A percentile compares a stretch with the other conserved stretches of the same genome.
Conservation (phyloP, 2,329 filamentous ascomycete species). For the Triangularia verruculosa region DNA sequence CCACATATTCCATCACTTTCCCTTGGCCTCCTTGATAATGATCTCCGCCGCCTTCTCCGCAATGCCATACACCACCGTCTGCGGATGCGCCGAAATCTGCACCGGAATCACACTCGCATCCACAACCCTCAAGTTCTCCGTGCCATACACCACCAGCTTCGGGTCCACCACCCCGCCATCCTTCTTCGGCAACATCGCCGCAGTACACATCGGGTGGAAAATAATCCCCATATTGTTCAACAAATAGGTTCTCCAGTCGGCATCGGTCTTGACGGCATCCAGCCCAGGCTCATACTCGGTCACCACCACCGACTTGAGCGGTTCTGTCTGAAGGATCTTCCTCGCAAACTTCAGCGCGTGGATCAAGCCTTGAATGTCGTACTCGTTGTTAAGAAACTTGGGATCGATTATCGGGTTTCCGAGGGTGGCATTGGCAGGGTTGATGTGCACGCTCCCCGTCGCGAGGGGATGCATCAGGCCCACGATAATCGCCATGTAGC, state of each 20-base stretch:
- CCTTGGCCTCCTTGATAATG: constrained; percentile 8
- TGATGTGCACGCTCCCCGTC: constrained; percentile 35
- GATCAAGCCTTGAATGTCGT: constrained; percentile 30
- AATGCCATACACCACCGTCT: constrained; percentile 24
- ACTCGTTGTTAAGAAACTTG: constrained; percentile 31
- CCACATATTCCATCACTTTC: too few relatives aligned
- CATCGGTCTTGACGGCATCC: constrained; percentile 20
- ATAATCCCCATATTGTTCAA: constrained; percentile 12
- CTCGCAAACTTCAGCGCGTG: constrained; percentile 32
- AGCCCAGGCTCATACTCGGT: constrained; percentile 37
- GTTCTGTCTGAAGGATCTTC: constrained; percentile 33
- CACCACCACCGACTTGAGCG: constrained; percentile 32
- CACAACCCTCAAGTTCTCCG: constrained; percentile 20
- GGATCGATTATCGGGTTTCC: constrained; percentile 35
- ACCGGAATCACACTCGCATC: constrained; percentile 22
- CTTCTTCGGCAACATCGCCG: constrained; percentile 19
- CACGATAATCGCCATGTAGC: constrained; percentile 31
- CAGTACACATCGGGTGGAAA: constrained; percentile 20
- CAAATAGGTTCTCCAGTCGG: constrained; percentile 17
- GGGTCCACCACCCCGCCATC: constrained; percentile 20
- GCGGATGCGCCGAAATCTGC: constrained; percentile 19
- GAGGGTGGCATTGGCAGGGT: constrained; percentile 32
- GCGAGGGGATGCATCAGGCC: constrained; percentile 34
- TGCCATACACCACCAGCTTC: constrained; percentile 19
- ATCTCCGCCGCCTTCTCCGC: constrained; percentile 22